Evolutionary conservation across 495 filamentous ascomycete genomes (phyloP).

Genomic region (Penicillium robsamsonii): DNA sequence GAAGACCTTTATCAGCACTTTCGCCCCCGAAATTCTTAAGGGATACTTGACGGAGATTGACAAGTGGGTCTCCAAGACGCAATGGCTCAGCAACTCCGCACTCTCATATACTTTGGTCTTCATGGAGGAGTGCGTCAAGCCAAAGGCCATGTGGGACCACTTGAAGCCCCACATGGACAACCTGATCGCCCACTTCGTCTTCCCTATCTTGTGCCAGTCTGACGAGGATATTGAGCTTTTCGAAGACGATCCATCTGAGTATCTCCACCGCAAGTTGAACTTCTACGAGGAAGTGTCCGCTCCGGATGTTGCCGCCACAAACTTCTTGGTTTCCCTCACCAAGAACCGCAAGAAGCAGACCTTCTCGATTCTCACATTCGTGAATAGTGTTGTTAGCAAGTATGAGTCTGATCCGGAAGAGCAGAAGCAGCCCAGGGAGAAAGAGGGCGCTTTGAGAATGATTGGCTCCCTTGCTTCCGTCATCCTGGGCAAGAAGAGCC

Average conservation of each 20-base stretch:
- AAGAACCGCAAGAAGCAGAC: conserved; percentile 95
- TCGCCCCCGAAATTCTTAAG: conserved; percentile 93
- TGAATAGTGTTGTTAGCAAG: conserved; percentile 88
- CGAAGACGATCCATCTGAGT: conserved; percentile 89
- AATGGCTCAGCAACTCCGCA: conserved; percentile 91
- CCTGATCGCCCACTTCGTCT: conserved; percentile 88
- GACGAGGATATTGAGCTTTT: conserved; percentile 94
- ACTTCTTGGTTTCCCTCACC: conserved; percentile 91
- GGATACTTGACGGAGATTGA: conserved; percentile 90
- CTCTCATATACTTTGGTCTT: conserved; percentile 89
- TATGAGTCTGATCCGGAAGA: conserved; percentile 80
- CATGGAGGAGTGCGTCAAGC: conserved; percentile 95
- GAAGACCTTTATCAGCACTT: conserved; percentile 84
- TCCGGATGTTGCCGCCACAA: conserved; percentile 93
- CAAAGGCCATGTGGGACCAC: conserved; percentile 92
- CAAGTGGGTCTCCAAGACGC: conserved; percentile 91
- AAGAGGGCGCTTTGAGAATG: conserved; percentile 96
- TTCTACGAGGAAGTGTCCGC: conserved; percentile 97
- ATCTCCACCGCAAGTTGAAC: conserved; percentile 93
- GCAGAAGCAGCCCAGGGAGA: conserved; percentile 87
- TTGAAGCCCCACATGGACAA: conserved; percentile 91
- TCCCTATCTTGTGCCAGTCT: conserved; percentile 90
- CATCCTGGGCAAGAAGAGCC: conserved; percentile 95
- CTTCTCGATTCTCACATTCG: conserved; percentile 86
- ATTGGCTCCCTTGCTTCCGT: conserved; percentile 93